A percentile compares a stretch with the other conserved stretches of the same genome.
These are phyloP conservation scores for Persicaria tinctoria DNA, from an alignment of 148 eudicot species.

Conservation along the genomic window DNA sequence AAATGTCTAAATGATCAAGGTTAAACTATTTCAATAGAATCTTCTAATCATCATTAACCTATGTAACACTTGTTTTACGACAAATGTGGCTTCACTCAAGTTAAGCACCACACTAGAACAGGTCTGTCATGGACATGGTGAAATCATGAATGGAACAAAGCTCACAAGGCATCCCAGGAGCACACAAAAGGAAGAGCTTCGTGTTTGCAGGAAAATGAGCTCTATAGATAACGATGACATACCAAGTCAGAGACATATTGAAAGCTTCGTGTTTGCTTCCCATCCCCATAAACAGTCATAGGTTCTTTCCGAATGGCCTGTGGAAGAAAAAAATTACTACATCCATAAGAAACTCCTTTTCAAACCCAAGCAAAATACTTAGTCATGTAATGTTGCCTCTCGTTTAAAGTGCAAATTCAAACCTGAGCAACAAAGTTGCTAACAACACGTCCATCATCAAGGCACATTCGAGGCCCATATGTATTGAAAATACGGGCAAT, in stretches of 20 bases:
- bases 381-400: not conserved
- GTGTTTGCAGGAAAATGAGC: not conserved
- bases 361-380: slow-evolving; percentile 6
- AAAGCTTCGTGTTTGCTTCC: slow-evolving; percentile 85
- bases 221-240: slow-evolving; percentile 12
- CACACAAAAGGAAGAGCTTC: not conserved
- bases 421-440: slow-evolving; percentile 76
- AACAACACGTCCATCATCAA: slow-evolving; percentile 62
- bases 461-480: slow-evolving; percentile 58
- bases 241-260: slow-evolving; percentile 92
- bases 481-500: slow-evolving; percentile 62
- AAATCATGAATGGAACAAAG: not conserved
- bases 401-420: not conserved
- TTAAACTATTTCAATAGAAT: not conserved
- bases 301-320: slow-evolving; percentile 91
- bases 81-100: not conserved
- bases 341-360: not conserved
- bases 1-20: not conserved
- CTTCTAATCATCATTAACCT: not conserved
- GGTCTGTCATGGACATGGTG: not conserved
- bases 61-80: not conserved
- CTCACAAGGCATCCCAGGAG: not conserved
- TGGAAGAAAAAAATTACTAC: slow-evolving; percentile 11
- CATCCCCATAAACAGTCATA: slow-evolving; percentile 85
- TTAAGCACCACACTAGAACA: not conserved